Evolutionary conservation across 2,329 filamentous ascomycete genomes (phyloP), one percentile per base, ranked within the genome.

Genomic region (Pezizomycotina sp.): DNA sequence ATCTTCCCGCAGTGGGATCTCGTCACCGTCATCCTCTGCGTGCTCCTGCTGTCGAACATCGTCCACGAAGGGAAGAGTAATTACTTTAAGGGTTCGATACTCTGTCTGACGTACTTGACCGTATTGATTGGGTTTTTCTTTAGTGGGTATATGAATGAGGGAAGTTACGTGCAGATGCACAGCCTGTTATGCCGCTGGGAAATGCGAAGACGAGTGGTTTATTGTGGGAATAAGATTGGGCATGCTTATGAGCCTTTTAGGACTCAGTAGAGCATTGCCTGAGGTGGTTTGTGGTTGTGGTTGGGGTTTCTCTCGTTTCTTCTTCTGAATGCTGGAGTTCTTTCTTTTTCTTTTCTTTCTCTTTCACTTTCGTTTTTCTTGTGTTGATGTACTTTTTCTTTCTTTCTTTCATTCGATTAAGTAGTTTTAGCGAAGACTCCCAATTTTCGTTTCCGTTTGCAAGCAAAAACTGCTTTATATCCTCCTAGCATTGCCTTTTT

Each of bases 1-100:
- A 81, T 95, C 27, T 95, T 98, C 62, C 89, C 89, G 1, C 89
- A 98, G 57, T 98, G 86, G 86, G 89, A 98, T 56, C 91, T 98
- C 81, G 76, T 95, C 8, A 92, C 81, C 1, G 82, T 95, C 10
- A 92, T 95, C 42, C 62, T 98, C 10, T 93, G 86, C 52, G 83
- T 98, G 12, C 92, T 98, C 62, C 62, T 98, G 38, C 71, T 98
- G 48, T 92, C 83, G 52, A 92, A 95, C 63, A 86, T 98, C 65
- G 92, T 95, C 51, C 81, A 86, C 33, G 89, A 98, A 60, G 89
- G 89, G 25, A 98, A 98, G 71, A 95, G 84, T 64, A 98, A 98
- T 59, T 98, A 98, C 60, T 98, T 98, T 71, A 98, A 98, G 50
- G 89, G 89, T 33, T 92, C 81, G 47, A 93, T 95, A 50, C 65